Evolutionary conservation across 495 filamentous ascomycete species (phyloP), one percentile per base, ranked within the genome.

Genomic region (Aspergillus incahuasiensis): DNA sequence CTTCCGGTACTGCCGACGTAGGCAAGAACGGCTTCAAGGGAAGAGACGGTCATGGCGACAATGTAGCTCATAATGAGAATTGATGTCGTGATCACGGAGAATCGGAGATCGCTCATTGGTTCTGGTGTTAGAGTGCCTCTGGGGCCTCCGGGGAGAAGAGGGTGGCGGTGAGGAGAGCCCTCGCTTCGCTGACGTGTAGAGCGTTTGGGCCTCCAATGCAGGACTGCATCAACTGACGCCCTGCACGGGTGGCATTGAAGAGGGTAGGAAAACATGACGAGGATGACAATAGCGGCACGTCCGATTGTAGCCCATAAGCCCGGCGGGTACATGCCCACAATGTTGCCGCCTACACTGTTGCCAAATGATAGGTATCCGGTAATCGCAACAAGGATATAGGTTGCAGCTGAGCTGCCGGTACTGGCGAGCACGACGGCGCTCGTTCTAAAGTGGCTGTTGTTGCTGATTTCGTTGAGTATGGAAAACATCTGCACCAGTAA

Each of bases 191-290:
- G 12, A 57, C 25, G 66, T 55, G 54, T 55, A 43, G 57, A 73
- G 62, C 63, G 63, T 68, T 69, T 76, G 2, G 91, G 92, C 8
- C 90, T 84, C 95, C 95, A 98, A 72, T 88, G 90, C 19, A 96
- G 69, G 13, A 96, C 88, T 1, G 95, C 94, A 63, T 97, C 91
- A 48, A 97, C 79, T 6, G 89, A 95, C 9, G 94, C 94, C 51
- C 94, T 82, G 70, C 92, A 97, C 2, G 94, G 94, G 71, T 98
- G 94, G 42, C 94, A 83, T 73, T 98, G 94, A 3, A 98, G 80
- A 6, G 94, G 95, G 57, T 97, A 94, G 21, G 90, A 95, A 71
- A 97, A 97, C 79, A 95, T 91, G 56, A 98, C 95, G 8, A 98
- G 85, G 62, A 97, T 80, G 55, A 98, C 94, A 63, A 98, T 98